Percentiles rank a stretch among this genome's conserved stretches.
Conservation (phyloP, 345 rosid genomes). For the Salix arbutifolia region DNA sequence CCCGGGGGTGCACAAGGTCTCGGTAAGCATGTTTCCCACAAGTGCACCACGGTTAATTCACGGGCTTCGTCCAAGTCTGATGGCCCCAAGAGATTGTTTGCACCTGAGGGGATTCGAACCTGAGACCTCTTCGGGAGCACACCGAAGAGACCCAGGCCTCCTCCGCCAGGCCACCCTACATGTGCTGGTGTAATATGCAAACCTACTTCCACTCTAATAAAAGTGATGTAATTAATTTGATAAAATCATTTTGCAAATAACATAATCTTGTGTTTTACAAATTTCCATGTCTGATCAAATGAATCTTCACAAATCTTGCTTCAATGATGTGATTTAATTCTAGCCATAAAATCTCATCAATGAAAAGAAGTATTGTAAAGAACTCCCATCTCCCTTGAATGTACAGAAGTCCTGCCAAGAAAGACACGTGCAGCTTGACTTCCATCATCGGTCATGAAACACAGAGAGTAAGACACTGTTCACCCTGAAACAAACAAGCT, state of each 20-base stretch:
- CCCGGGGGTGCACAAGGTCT: too few species aligned
- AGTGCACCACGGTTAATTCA: too few species aligned
- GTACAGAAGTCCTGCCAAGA: background rate
- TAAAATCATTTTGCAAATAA: background rate
- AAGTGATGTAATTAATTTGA: background rate
- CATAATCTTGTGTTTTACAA: background rate
- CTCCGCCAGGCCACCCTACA: too few species aligned
- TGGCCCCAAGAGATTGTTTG: too few species aligned
- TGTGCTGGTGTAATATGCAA: background rate
- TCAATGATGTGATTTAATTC: background rate
- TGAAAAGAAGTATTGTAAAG: background rate
- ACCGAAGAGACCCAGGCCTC: too few species aligned
- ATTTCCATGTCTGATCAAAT: too few species aligned
- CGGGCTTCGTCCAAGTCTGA: too few species aligned
- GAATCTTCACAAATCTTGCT: background rate
- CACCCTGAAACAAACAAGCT: background rate
- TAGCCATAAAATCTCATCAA: background rate
- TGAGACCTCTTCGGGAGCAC: too few species aligned
- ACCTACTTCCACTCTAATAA: background rate
- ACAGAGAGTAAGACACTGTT: background rate
- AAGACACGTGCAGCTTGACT: background rate
- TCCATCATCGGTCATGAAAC: background rate
- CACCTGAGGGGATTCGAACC: too few species aligned
- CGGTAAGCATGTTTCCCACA: too few species aligned
- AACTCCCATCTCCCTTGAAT: background rate